These are phyloP conservation scores for Diplodia mutila DNA, from an alignment of 2,329 filamentous ascomycete species.

Conservation along the genomic window DNA sequence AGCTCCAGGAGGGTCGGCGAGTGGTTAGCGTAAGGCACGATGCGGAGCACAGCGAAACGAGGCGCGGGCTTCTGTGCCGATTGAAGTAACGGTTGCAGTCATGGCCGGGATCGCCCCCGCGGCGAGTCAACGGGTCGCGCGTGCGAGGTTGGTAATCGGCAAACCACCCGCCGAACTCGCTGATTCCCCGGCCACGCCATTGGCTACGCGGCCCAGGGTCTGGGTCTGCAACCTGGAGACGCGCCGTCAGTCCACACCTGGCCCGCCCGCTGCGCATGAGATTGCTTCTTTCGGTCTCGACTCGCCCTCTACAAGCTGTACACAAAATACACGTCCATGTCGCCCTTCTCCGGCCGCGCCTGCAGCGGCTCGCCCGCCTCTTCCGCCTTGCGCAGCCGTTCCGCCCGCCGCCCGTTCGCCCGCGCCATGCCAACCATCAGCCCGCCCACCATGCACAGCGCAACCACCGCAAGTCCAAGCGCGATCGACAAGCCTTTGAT, in stretches of 20 bases:
- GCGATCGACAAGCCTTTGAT: slow-evolving; percentile 25
- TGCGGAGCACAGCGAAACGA: background rate
- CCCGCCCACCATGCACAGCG: slow-evolving; percentile 20
- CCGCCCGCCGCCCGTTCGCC: slow-evolving; percentile 22
- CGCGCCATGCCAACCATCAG: slow-evolving; percentile 23
- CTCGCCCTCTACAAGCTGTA: slow-evolving; percentile 9
- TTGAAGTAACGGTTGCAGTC: slow-evolving; percentile 17
- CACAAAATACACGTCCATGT: slow-evolving; percentile 25
- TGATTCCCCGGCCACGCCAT: background rate
- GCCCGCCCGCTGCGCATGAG: background rate
- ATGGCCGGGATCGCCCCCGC: background rate
- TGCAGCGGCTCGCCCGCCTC: slow-evolving; percentile 17
- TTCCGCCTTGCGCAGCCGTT: slow-evolving; percentile 16
- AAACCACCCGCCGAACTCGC: slow-evolving; percentile 1
- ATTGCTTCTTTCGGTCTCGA: background rate
- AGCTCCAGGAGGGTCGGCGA: background rate
- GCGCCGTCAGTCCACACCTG: background rate
- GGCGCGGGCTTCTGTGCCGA: slow-evolving; percentile 10
- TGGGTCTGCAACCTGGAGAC: background rate
- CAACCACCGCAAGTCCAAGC: slow-evolving; percentile 24
- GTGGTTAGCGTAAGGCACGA: slow-evolving; percentile 22
- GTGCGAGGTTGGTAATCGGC: background rate
- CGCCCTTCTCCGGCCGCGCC: slow-evolving; percentile 22
- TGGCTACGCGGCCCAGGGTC: background rate
- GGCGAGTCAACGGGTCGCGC: slow-evolving; percentile 8